Conservation (phyloP, 2,329 filamentous ascomycete genomes). For the Orbilia brochopaga region DNA sequence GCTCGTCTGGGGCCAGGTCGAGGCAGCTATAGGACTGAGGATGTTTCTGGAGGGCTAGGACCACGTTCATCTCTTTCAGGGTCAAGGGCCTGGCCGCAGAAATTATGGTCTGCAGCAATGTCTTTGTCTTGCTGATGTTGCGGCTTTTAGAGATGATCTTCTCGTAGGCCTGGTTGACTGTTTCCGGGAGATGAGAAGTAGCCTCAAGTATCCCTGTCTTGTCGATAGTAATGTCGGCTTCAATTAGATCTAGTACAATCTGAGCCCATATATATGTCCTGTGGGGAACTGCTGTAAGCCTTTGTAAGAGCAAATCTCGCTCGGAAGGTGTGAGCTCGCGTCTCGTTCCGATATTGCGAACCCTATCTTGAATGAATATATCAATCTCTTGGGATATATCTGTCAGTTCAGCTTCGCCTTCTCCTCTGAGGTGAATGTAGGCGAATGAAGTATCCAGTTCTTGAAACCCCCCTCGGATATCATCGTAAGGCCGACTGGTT, state of each 20-base stretch:
- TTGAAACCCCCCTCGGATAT: slow-evolving; percentile 53
- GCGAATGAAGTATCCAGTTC: neutral
- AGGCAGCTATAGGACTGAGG: slow-evolving; percentile 3
- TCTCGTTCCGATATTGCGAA: slow-evolving; percentile 9
- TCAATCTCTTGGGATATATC: slow-evolving; percentile 53
- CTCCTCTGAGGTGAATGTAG: slow-evolving; percentile 41
- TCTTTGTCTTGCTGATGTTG: slow-evolving; percentile 5
- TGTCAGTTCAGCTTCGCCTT: slow-evolving; percentile 49
- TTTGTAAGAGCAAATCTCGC: neutral
- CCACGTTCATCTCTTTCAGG: slow-evolving; percentile 29
- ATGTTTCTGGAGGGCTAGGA: slow-evolving; percentile 5
- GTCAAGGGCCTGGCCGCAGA: slow-evolving; percentile 15
- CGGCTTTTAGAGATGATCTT: slow-evolving; percentile 15
- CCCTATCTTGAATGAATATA: slow-evolving; percentile 49
- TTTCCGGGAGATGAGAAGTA: slow-evolving; percentile 11
- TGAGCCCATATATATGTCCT: slow-evolving; percentile 29
- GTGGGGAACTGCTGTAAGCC: slow-evolving; percentile 4
- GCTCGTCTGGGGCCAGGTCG: neutral
- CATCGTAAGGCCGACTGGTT: slow-evolving; percentile 56
- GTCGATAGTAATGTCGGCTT: slow-evolving; percentile 5
- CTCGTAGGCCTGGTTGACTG: slow-evolving; percentile 29
- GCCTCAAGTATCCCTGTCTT: slow-evolving; percentile 1
- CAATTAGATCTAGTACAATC: slow-evolving; percentile 11
- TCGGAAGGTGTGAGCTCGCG: neutral
- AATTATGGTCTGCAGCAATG: slow-evolving; percentile 18